Base-by-base conservation (phyloP, 257 asterid species). In the Fraxinus anomala region DNA sequence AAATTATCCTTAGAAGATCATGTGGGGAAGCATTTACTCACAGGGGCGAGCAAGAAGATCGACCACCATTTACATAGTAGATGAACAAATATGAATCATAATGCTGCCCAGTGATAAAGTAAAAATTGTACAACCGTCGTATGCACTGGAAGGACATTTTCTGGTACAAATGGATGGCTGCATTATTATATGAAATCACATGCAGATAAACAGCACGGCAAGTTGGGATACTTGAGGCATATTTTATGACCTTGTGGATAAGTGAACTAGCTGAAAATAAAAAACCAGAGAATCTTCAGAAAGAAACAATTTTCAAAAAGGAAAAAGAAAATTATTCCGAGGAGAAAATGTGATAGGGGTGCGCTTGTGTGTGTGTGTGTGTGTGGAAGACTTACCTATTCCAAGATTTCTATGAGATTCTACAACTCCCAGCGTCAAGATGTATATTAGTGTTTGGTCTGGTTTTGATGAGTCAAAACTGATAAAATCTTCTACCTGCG, bases 21-120 rank as follows among this genome's bases (percentile, higher is more conserved):
- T 14, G 66, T 7, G 70, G 26, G 36, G 66, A 72, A 34, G 74
- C 36, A 69, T 76, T 69, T 74, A 93, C 99, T 92, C 88, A 96
- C 98, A 93, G 77, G 13, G 93, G 96, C 65, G 97, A 96, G 91
- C 99, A 96, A 61, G 97, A 95, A 83, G 99, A 93, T 74, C 97
- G 96, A 42, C 97, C 94, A 12, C 96, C 97, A 76, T 96, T 96
- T 76, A 93, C 97, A 77, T 89, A 93, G 89, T 90, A 96, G 84
- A 96, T 94, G 84, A 93, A 96, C 89, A 96, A 86, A 89, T 87
- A 93, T 2, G 99, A 88, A 86, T 96, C 99, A 36, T 88, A 89
- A 72, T 91, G 92, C 78, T 92, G 98, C 66, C 94, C 97, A 3
- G 93, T 85, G 82, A 96, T 96, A 76, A 79, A 88, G 83, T 93